These are phyloP conservation scores for Acacia confusa DNA, from an alignment of 306 rosid species.

Conservation along the genomic window DNA sequence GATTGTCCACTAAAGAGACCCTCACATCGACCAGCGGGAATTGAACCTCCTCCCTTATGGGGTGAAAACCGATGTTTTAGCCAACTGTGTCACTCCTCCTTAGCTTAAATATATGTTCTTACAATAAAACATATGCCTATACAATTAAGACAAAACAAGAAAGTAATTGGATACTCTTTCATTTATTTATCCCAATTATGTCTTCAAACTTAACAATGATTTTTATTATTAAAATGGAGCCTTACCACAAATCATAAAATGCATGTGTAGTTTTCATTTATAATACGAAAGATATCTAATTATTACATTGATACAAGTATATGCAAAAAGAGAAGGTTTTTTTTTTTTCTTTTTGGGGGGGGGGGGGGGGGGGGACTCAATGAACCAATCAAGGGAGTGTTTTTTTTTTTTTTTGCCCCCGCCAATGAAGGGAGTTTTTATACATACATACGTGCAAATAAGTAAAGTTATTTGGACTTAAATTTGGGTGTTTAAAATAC, in stretches of 20 bases:
- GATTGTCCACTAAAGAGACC: no score
- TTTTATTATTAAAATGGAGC: neutral
- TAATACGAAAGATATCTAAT: neutral
- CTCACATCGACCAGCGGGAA: no score
- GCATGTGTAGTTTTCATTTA: neutral
- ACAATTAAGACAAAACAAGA: no score
- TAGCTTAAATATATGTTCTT: no score
- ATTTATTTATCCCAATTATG: neutral
- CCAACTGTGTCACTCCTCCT: no score
- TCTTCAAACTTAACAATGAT: neutral
- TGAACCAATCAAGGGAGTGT: neutral
- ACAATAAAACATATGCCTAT: no score
- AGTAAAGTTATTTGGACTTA: neutral
- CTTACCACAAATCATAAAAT: neutral
- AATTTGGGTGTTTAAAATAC: neutral
- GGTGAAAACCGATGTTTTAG: no score
- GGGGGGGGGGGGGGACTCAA: no score
- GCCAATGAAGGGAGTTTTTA: neutral
- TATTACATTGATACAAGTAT: neutral
- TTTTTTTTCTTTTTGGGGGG: no score
- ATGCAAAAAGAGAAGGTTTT: neutral
- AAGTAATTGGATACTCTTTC: no score
- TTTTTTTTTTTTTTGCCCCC: no score
- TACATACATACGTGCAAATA: neutral
- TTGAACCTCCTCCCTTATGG: no score